Conservation (phyloP, 1,284 basidiomycete species). For the Fomitopsis betulina region DNA sequence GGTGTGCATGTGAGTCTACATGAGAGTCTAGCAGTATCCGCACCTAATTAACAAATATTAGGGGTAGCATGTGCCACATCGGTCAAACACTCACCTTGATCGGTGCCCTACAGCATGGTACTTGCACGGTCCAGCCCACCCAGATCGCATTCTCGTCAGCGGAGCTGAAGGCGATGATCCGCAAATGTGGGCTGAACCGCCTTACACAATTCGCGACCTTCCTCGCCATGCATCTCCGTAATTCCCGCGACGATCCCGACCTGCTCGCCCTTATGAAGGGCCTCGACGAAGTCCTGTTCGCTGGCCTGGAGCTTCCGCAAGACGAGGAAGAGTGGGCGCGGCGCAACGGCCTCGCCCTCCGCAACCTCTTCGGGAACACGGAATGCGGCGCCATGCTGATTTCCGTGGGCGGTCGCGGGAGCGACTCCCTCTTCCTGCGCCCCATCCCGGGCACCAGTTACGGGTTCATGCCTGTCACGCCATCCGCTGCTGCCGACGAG, state of each 20-base stretch:
- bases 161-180: conserved; percentile 26
- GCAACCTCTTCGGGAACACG: conserved; percentile 73
- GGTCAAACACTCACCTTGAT: conserved; percentile 28
- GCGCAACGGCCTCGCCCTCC: conserved; percentile 50
- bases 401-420: conserved; percentile 44
- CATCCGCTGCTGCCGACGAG: conserved; percentile 27
- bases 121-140: conserved; percentile 29
- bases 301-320: conserved; percentile 21
- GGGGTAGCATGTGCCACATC: conserved; percentile 30
- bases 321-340: conserved; percentile 54
- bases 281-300: conserved; percentile 27
- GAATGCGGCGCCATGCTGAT: conserved; percentile 67
- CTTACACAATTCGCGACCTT: conserved; percentile 69
- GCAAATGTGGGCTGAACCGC: conserved; percentile 57
- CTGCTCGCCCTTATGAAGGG: conserved; percentile 47
- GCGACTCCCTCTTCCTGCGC: conserved; percentile 35
- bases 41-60: conserved; percentile 6
- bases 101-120: conserved; percentile 26
- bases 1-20: conserved; percentile 25
- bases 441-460: conserved; percentile 54
- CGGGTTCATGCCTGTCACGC: conserved; percentile 51
- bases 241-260: conserved; percentile 53
- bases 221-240: conserved; percentile 56
- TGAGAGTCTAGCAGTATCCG: background rate
- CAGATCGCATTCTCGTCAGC: conserved; percentile 24